Evolutionary conservation across 176 grass and related monocot genomes (phyloP).

Genomic region (Oryza brachyantha): DNA sequence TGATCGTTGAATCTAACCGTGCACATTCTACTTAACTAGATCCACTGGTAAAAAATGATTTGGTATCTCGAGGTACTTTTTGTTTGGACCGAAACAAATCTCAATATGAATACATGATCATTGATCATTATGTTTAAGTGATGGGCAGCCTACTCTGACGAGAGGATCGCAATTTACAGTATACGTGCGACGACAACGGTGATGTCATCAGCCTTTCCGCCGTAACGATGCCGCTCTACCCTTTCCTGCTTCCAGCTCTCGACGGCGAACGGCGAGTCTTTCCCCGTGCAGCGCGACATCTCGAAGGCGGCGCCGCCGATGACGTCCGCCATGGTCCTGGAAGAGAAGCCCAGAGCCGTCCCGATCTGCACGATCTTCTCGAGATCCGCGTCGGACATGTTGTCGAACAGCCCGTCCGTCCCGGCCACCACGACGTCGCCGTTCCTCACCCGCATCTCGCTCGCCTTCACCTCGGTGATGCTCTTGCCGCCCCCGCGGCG

Average conservation of each 20-base stretch:
- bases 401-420: conserved; percentile 42
- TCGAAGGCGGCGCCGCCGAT: not conserved
- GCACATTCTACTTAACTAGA: too few species aligned
- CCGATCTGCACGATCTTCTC: not conserved
- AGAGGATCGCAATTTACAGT: too few species aligned
- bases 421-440: conserved; percentile 35
- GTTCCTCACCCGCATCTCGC: not conserved
- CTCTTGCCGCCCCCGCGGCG: not conserved
- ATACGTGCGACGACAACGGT: conserved; percentile 37
- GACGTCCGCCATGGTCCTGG: conserved; percentile 18
- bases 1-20: too few species aligned
- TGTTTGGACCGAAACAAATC: too few species aligned
- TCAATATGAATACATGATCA: too few species aligned
- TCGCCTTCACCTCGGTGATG: not conserved
- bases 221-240: not conserved
- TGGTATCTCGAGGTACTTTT: too few species aligned
- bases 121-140: too few species aligned
- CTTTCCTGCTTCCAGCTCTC: not conserved
- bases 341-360: not conserved
- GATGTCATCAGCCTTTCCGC: conserved; percentile 31
- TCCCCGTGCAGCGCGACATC: not conserved
- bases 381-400: conserved; percentile 21
- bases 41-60: too few species aligned
- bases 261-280: conserved; percentile 10
- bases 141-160: too few species aligned